Percentiles rank a stretch among this genome's conserved stretches.
Evolutionary conservation across 495 filamentous ascomycete species (phyloP).

Genomic region (Staphylotrichum tortipilum): DNA sequence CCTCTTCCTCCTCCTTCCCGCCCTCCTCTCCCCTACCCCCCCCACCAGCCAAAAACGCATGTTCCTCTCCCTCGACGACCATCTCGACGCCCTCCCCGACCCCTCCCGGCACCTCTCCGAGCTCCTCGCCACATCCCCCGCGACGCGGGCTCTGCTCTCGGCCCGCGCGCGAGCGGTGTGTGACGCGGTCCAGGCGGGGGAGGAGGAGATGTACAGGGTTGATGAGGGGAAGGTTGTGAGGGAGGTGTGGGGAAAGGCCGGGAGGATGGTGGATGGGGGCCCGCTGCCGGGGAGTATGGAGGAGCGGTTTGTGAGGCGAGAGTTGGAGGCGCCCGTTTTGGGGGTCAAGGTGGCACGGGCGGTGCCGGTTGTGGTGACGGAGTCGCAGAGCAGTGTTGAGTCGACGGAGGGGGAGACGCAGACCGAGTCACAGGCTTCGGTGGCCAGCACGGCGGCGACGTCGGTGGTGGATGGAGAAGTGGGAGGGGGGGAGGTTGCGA

Average conservation of each 20-base stretch:
- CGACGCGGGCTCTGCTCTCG: slow-evolving; percentile 28
- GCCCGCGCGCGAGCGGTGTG: slow-evolving; percentile 54
- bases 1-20: slow-evolving; percentile 74
- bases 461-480: slow-evolving; percentile 25
- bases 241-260: slow-evolving; percentile 63
- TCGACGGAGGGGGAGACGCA: slow-evolving; percentile 28
- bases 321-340: slow-evolving; percentile 66
- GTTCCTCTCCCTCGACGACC: slow-evolving; percentile 73
- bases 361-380: slow-evolving; percentile 12
- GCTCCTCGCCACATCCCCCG: slow-evolving; percentile 41
- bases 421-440: slow-evolving; percentile 22
- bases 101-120: slow-evolving; percentile 47
- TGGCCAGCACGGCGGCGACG: slow-evolving; percentile 30
- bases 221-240: slow-evolving; percentile 59
- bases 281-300: slow-evolving; percentile 76
- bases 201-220: slow-evolving; percentile 73
- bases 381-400: slow-evolving; percentile 32
- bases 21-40: slow-evolving; percentile 34
- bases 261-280: slow-evolving; percentile 45
- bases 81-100: slow-evolving; percentile 58
- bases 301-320: slow-evolving; percentile 67
- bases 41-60: slow-evolving; percentile 40
- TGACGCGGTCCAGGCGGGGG: slow-evolving; percentile 70
- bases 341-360: slow-evolving; percentile 34
- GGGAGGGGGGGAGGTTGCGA: slow-evolving; percentile 23